Conservation (phyloP, 805 yeast genomes). For the Metschnikowia corniflorae region DNA sequence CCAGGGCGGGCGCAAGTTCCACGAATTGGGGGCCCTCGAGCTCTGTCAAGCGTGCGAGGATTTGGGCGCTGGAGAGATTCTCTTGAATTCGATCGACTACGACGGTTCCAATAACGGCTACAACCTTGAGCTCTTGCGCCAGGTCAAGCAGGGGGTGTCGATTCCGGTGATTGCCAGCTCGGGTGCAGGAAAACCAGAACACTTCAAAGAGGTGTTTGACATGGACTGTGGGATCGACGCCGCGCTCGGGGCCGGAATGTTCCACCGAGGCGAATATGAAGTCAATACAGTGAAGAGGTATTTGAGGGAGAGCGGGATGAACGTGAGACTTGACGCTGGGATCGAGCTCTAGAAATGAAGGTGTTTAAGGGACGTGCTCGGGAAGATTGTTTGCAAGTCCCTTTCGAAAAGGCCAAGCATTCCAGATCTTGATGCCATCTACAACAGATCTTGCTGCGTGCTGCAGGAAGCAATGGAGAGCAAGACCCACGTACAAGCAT, state of each 20-base stretch:
- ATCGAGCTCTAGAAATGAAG: constrained; percentile 27
- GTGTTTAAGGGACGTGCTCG: no score
- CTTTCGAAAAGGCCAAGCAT: no score
- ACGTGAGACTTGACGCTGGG: constrained; percentile 63
- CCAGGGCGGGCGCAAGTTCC: constrained; percentile 88
- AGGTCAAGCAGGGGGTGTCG: constrained; percentile 68
- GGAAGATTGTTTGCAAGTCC: no score
- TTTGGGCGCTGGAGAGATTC: constrained; percentile 93
- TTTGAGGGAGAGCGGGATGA: constrained; percentile 56
- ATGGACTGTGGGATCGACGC: constrained; percentile 82
- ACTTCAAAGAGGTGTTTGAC: constrained; percentile 82
- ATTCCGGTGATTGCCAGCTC: constrained; percentile 97
- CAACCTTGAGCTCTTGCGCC: constrained; percentile 79
- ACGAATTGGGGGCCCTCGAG: constrained; percentile 88
- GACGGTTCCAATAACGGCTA: constrained; percentile 96
- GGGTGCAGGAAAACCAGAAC: constrained; percentile 94
- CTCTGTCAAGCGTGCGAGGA: constrained; percentile 84
- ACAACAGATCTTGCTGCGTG: no score
- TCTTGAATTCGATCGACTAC: constrained; percentile 91
- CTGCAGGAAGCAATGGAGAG: no score
- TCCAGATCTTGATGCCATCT: no score
- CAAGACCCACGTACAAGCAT: no score
- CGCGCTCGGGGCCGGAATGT: constrained; percentile 98
- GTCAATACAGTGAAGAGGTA: constrained; percentile 78
- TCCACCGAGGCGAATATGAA: constrained; percentile 91